These are phyloP conservation scores for Avena sativa DNA, from an alignment of 176 grass and related monocot genomes.

Conservation along the genomic window DNA sequence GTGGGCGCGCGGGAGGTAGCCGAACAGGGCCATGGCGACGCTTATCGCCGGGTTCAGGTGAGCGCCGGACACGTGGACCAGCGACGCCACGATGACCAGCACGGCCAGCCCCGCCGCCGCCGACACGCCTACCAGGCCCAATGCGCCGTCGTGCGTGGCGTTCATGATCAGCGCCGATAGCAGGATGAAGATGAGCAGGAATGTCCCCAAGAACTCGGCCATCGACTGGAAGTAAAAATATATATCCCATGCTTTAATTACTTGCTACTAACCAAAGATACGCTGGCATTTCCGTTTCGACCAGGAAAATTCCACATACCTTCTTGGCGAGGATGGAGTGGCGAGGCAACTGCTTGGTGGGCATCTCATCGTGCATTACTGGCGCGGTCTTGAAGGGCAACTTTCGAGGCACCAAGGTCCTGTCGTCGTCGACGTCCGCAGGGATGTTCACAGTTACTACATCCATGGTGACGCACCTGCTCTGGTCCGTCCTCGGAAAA, in stretches of 20 bases:
- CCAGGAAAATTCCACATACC: neutral
- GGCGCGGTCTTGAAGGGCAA: slow-evolving; percentile 12
- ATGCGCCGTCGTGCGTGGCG: slow-evolving; percentile 37
- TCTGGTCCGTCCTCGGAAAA: slow-evolving; percentile 1
- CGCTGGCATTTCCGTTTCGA: no score
- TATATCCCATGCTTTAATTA: neutral
- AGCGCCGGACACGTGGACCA: slow-evolving; percentile 56
- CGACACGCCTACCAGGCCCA: slow-evolving; percentile 48
- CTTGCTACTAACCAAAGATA: neutral
- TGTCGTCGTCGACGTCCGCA: neutral
- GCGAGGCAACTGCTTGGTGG: neutral
- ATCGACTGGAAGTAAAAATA: neutral
- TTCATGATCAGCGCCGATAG: slow-evolving; percentile 59
- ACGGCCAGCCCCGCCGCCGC: slow-evolving; percentile 46
- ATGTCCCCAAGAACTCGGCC: slow-evolving; percentile 72
- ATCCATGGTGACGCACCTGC: slow-evolving; percentile 31
- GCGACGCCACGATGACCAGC: slow-evolving; percentile 47
- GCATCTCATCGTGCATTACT: neutral
- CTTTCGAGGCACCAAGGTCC: neutral
- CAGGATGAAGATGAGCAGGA: slow-evolving; percentile 64
- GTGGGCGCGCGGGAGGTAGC: slow-evolving; percentile 51
- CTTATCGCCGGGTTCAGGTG: slow-evolving; percentile 74
- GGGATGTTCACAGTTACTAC: slow-evolving; percentile 26
- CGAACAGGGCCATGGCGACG: slow-evolving; percentile 50
- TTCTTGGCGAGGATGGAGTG: neutral